Conservation (phyloP, 805 yeast genomes). For the Suhomyces sp. region DNA sequence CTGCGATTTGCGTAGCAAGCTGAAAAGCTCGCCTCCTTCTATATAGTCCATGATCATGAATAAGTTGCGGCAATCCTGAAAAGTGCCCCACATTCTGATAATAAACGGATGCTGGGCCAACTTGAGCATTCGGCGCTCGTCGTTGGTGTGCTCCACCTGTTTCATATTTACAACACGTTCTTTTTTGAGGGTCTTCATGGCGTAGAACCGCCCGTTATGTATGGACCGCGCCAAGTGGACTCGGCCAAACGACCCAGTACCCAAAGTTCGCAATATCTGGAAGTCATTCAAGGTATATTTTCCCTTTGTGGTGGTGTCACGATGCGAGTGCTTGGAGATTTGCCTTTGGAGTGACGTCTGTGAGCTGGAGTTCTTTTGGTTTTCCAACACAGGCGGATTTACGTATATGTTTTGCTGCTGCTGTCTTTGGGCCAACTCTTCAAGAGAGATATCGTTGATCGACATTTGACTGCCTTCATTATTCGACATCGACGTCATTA, state of each 20-base stretch:
- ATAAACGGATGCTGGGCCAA: slow-evolving; percentile 59
- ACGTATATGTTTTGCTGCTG: slow-evolving; percentile 28
- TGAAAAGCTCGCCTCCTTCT: slow-evolving; percentile 61
- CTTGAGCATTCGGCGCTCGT: slow-evolving; percentile 57
- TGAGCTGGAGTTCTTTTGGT: slow-evolving; percentile 15
- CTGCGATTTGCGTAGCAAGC: slow-evolving; percentile 54
- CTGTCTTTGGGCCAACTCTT: slow-evolving; percentile 26
- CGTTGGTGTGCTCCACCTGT: slow-evolving; percentile 63
- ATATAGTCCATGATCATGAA: slow-evolving; percentile 66
- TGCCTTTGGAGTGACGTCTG: slow-evolving; percentile 10
- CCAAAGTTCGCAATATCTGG: slow-evolving; percentile 54
- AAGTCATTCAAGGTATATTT: slow-evolving; percentile 56
- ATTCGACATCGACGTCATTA: slow-evolving; percentile 26
- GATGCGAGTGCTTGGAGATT: slow-evolving; percentile 9
- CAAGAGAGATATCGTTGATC: slow-evolving; percentile 25
- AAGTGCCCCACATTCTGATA: slow-evolving; percentile 67
- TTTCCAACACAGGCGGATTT: slow-evolving; percentile 14
- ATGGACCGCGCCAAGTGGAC: slow-evolving; percentile 57
- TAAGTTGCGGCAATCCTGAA: slow-evolving; percentile 53
- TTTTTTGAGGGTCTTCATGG: slow-evolving; percentile 57
- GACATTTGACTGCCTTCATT: slow-evolving; percentile 18
- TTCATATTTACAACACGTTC: slow-evolving; percentile 58
- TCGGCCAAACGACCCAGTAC: slow-evolving; percentile 61
- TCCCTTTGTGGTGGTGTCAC: slow-evolving; percentile 48
- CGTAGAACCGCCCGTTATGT: slow-evolving; percentile 58